Conservation (phyloP, 805 yeast species). For the Suhomyces emberorum region DNA sequence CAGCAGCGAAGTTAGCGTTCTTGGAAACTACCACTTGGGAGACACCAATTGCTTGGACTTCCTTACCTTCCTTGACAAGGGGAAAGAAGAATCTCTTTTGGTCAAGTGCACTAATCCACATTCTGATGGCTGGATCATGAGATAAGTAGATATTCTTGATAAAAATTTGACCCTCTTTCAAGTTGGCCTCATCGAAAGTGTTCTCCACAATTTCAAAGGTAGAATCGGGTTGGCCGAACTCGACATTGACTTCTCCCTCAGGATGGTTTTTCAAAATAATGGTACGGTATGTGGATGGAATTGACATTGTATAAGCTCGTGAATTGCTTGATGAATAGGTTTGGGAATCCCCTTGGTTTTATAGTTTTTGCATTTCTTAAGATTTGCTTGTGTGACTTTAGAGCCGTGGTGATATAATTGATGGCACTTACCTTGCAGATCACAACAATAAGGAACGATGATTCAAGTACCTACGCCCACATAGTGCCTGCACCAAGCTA, state of each 20-base stretch:
- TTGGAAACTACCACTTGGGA: slow-evolving; percentile 51
- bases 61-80: slow-evolving; percentile 42
- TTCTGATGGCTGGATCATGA: slow-evolving; percentile 37
- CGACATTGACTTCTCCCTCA: slow-evolving; percentile 13
- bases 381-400: no score
- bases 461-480: no score
- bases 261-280: slow-evolving; percentile 20
- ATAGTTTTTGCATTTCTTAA: no score
- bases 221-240: slow-evolving; percentile 18
- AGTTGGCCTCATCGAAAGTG: slow-evolving; percentile 5
- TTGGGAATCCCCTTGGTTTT: no score
- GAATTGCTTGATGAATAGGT: no score
- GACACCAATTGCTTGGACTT: slow-evolving; percentile 45
- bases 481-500: no score
- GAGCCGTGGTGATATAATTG: no score
- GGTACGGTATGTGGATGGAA: slow-evolving; percentile 13
- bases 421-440: no score
- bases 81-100: slow-evolving; percentile 26
- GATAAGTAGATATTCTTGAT: slow-evolving; percentile 28
- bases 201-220: slow-evolving; percentile 25
- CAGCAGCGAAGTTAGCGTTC: slow-evolving; percentile 37
- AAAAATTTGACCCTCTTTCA: slow-evolving; percentile 24
- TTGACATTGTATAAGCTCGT: slow-evolving; percentile 13
- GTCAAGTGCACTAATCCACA: slow-evolving; percentile 27
- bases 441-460: no score